Base-by-base conservation (phyloP, 2,329 filamentous ascomycete genomes). In the Microdochium nivale region DNA sequence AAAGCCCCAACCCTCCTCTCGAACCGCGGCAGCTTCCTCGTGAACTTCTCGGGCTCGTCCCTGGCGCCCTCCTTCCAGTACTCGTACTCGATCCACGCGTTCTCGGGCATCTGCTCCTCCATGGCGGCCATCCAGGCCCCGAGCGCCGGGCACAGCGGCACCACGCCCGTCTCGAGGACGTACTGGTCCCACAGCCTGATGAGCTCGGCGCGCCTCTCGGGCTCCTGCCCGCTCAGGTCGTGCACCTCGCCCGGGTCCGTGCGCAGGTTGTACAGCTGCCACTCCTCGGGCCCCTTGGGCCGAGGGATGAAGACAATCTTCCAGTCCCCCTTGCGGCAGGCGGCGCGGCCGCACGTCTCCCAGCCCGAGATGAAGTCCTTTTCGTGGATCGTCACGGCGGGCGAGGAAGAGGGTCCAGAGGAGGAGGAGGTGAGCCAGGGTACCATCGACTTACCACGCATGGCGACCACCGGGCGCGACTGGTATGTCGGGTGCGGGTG, bases 31-130 rank as follows among this genome's bases (percentile, higher is more conserved):
- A 65, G 59, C 10, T 55, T 49, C 49, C 61, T 64, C 11, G 63
- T 71, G 51, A 76, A 78, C 59, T 68, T 73, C 48, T 67, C 62
- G 3, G 72, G 72, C 19, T 74, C 68, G 47, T 78, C 73, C 21
- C 66, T 59, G 1, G 68, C 68, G 2, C 67, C 66, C 3, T 69
- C 62, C 47, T 70, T 68, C 80, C 80, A 84, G 56, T 83, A 84
- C 63, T 83, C 79, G 62, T 81, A 83, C 65, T 84, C 80, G 66
- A 84, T 83, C 80, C 79, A 83, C 7, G 75, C 78, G 59, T 83
- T 80, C 62, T 84, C 79, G 0, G 76, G 77, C 80, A 84, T 84
- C 70, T 84, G 80, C 53, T 76, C 79, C 63, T 84, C 80, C 58
- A 77, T 81, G 0, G 79, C 80, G 52, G 77, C 77, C 50, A 84